phyloP scores from a whole-genome alignment of 2,329 filamentous ascomycete species.

The Blumeria hordei region DNA sequence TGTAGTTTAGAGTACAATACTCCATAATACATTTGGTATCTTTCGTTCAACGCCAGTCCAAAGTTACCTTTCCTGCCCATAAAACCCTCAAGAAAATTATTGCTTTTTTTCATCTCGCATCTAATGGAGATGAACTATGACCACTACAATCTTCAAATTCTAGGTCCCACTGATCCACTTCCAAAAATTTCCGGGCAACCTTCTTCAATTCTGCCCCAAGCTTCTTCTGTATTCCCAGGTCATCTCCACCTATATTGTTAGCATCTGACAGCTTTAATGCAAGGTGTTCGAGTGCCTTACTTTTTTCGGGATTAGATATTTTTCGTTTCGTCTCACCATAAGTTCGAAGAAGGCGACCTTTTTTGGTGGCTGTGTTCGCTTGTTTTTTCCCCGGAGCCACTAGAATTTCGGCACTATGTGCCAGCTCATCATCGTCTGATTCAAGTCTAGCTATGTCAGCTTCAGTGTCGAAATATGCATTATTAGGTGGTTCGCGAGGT shows the following conservation, averaged over 20 bases:
- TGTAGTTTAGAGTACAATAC: no score
- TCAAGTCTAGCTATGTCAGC: conserved; percentile 24
- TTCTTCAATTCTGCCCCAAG: conserved; percentile 25
- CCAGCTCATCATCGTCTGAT: conserved; percentile 31
- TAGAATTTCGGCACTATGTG: conserved; percentile 16
- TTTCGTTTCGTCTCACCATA: neutral
- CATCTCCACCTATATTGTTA: conserved; percentile 15
- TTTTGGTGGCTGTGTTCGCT: neutral
- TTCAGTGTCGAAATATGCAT: conserved; percentile 21
- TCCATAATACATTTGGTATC: no score
- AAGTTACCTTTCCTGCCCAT: no score
- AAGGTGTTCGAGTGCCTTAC: conserved; percentile 16
- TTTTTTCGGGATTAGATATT: conserved; percentile 33
- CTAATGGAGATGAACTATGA: conserved; percentile 25
- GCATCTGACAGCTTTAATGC: conserved; percentile 23
- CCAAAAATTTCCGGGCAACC: conserved; percentile 37
- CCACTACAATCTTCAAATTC: conserved; percentile 39
- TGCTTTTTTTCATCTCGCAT: conserved; percentile 20
- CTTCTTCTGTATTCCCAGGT: conserved; percentile 17
- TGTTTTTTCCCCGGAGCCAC: conserved; percentile 5
- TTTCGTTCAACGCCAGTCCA: no score
- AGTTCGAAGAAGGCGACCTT: neutral
- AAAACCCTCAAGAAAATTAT: neutral
- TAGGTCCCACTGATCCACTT: conserved; percentile 45
- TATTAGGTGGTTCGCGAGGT: conserved; percentile 16